Conservation (phyloP, 2,329 filamentous ascomycete genomes). For the Gaeumannomyces sp. region DNA sequence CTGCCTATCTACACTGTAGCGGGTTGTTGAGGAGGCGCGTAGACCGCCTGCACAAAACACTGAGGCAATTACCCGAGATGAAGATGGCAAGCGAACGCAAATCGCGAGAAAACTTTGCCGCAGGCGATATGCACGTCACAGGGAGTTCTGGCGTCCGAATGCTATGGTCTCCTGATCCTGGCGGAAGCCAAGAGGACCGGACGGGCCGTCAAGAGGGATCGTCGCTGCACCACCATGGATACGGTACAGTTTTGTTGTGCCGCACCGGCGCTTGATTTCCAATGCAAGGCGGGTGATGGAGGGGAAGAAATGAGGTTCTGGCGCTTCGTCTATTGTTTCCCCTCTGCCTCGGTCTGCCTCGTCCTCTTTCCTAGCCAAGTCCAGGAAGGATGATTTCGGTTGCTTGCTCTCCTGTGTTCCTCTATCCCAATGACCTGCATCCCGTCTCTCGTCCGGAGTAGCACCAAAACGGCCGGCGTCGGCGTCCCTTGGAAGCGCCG, state of each 20-base stretch:
- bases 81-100: not conserved
- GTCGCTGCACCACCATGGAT: not conserved
- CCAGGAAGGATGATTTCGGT: too few relatives aligned
- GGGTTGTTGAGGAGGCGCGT: not conserved
- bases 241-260: not conserved
- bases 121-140: constrained; percentile 1
- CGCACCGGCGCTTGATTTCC: not conserved
- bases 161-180: not conserved
- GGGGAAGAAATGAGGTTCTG: too few relatives aligned
- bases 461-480: too few relatives aligned
- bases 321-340: too few relatives aligned
- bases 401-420: too few relatives aligned
- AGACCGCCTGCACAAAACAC: not conserved
- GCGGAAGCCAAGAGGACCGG: not conserved
- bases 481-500: too few relatives aligned
- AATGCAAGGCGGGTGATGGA: too few relatives aligned
- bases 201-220: not conserved
- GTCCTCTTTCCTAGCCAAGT: too few relatives aligned
- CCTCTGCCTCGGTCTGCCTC: too few relatives aligned
- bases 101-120: not conserved
- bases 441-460: too few relatives aligned
- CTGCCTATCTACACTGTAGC: not conserved
- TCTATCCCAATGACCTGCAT: too few relatives aligned
- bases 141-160: constrained; percentile 3
- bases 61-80: not conserved